Base-by-base conservation (phyloP, 1,284 basidiomycete species). In the Apiotrichum brassicae region DNA sequence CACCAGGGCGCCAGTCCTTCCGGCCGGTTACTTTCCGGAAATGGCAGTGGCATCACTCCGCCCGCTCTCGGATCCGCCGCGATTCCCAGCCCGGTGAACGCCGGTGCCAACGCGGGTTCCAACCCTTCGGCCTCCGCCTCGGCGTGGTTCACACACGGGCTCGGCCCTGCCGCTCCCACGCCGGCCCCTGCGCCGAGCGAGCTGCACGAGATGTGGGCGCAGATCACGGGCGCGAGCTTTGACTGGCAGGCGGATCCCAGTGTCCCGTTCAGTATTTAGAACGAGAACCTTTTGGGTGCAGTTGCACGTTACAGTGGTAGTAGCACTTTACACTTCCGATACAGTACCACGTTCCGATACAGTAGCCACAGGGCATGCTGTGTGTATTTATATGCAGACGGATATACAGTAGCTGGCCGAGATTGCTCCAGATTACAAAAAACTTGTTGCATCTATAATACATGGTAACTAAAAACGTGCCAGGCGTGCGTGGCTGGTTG, bases 241-340 rank as follows among this genome's bases (percentile, higher is more conserved):
- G 66, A 71, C 56, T 71, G 69, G 69, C 60, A 62, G 43, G 65
- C 69, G 22, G 69, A 71, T 51, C 69, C 69, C 22, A 67, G 43
- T 51, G 66, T 71, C n/a, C 69, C 69, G 13, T 71, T 71, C 57
- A 66, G 65, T 35, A 65, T 71, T 23, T 67, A 49, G 39, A n/a
- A n/a, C n/a, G n/a, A n/a, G n/a, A n/a, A n/a, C n/a, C n/a, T n/a
- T n/a, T n/a, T n/a, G n/a, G n/a, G n/a, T n/a, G n/a, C n/a, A n/a
- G n/a, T n/a, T n/a, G n/a, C n/a, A n/a, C n/a, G n/a, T n/a, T n/a
- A n/a, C n/a, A n/a, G n/a, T n/a, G n/a, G n/a, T n/a, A n/a, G n/a
- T n/a, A n/a, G n/a, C n/a, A n/a, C n/a, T n/a, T n/a, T n/a, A n/a
- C n/a, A n/a, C n/a, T n/a, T n/a, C n/a, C n/a, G n/a, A n/a, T n/a